These are phyloP conservation scores for Boletus holoroseus DNA, from an alignment of 1,284 basidiomycete species.

Conservation along the genomic window DNA sequence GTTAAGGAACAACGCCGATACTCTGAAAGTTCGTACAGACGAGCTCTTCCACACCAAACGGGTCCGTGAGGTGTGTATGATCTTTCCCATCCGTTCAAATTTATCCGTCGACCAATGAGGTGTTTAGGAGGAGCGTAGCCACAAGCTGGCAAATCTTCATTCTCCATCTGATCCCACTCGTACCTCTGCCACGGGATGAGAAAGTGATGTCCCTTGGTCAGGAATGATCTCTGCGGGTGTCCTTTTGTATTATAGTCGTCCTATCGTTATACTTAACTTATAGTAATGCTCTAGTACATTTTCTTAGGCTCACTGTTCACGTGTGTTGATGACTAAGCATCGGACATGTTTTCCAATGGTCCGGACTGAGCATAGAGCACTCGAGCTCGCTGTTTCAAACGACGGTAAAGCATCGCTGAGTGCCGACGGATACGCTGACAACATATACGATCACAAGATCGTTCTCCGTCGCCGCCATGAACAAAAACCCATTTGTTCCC, in stretches of 20 bases:
- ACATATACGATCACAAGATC: constrained; percentile 15
- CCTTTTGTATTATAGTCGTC: neutral
- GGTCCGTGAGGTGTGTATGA: constrained; percentile 23
- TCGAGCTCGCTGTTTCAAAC: constrained; percentile 24
- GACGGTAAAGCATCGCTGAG: constrained; percentile 17
- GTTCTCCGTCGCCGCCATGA: constrained; percentile 41
- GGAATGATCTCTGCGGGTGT: neutral
- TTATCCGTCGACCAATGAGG: neutral
- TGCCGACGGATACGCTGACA: constrained; percentile 8
- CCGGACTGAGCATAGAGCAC: neutral
- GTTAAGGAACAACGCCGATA: constrained; percentile 10
- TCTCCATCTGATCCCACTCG: neutral
- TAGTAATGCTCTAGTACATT: too few species aligned
- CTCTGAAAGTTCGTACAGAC: constrained; percentile 12
- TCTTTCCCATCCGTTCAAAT: neutral
- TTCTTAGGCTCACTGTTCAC: neutral
- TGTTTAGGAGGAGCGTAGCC: constrained; percentile 19
- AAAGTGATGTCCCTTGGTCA: too few species aligned
- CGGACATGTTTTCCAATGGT: constrained; percentile 15
- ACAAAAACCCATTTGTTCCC: constrained; percentile 75
- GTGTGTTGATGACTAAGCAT: constrained; percentile 25
- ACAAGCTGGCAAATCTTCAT: constrained; percentile 18
- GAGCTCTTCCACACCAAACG: constrained; percentile 22
- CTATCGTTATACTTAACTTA: neutral
- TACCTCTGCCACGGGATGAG: neutral